Percentiles rank a stretch among this genome's conserved stretches.
phyloP scores from a whole-genome alignment of 2,329 filamentous ascomycete species.

The Tolypocladium album region DNA sequence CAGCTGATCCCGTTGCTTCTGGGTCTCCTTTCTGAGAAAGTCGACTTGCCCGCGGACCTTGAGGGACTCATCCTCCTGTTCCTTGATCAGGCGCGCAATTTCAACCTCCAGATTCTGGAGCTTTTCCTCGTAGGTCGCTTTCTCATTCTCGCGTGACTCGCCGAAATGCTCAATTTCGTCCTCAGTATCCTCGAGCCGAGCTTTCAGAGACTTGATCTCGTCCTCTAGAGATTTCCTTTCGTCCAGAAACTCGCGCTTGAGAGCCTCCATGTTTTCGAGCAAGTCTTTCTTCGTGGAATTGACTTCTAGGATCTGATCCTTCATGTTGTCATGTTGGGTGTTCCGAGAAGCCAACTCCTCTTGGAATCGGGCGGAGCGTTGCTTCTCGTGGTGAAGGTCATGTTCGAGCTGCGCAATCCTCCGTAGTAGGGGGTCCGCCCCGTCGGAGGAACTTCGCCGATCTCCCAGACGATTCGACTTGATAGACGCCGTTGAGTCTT shows the following conservation, averaged over 20 bases:
- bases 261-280: conserved; percentile 85
- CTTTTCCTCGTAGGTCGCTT: conserved; percentile 56
- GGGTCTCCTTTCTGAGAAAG: conserved; percentile 49
- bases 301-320: conserved; percentile 67
- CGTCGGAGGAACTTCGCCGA: conserved; percentile 34
- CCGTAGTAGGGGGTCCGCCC: conserved; percentile 32
- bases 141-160: conserved; percentile 75
- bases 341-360: conserved; percentile 53
- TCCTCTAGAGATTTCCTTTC: conserved; percentile 76
- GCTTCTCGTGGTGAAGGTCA: conserved; percentile 65
- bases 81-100: conserved; percentile 50
- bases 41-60: conserved; percentile 53
- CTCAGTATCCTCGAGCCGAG: conserved; percentile 77
- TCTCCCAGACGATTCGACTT: conserved; percentile 33
- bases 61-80: conserved; percentile 44
- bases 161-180: conserved; percentile 82
- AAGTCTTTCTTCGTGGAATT: conserved; percentile 91
- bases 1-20: conserved; percentile 47
- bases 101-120: conserved; percentile 61
- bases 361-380: conserved; percentile 54
- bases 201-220: conserved; percentile 66
- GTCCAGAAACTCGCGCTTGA: conserved; percentile 77
- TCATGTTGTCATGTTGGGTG: conserved; percentile 49
- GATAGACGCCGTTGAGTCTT: conserved; percentile 38
- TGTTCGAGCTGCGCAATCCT: conserved; percentile 59